Evolutionary conservation across 2,329 filamentous ascomycete species (phyloP).

Genomic region (Diaporthe vaccinii): DNA sequence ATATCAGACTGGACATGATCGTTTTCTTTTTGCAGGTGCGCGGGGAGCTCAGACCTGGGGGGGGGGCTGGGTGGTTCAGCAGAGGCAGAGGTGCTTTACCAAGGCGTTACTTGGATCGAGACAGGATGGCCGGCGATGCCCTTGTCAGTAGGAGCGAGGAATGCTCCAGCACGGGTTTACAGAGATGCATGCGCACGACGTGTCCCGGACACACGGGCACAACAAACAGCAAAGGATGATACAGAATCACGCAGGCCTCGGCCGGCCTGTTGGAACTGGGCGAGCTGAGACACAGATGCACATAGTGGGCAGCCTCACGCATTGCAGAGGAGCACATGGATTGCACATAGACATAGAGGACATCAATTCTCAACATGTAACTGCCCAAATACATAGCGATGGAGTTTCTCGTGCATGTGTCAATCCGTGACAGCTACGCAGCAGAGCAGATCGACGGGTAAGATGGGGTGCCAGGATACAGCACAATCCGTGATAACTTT

Average conservation of each 20-base stretch:
- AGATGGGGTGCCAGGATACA: neutral
- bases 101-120: slow-evolving; percentile 23
- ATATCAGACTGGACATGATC: slow-evolving; percentile 38
- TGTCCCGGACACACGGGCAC: neutral
- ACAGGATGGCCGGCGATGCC: slow-evolving; percentile 3
- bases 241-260: neutral
- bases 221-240: slow-evolving; percentile 6
- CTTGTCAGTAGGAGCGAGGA: neutral
- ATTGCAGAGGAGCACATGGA: slow-evolving; percentile 26
- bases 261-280: neutral
- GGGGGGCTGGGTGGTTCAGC: neutral
- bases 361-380: slow-evolving; percentile 21
- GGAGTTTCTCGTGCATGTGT: neutral
- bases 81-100: neutral
- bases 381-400: neutral
- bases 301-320: slow-evolving; percentile 14
- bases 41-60: neutral
- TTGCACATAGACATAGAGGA: slow-evolving; percentile 41
- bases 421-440: neutral
- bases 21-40: slow-evolving; percentile 25
- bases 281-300: slow-evolving; percentile 29
- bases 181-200: slow-evolving; percentile 4
- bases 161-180: neutral
- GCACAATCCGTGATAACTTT: neutral
- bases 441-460: neutral